These are phyloP conservation scores for Akanthomyces muscarius DNA, from an alignment of 2,329 filamentous ascomycete genomes.

Conservation along the genomic window DNA sequence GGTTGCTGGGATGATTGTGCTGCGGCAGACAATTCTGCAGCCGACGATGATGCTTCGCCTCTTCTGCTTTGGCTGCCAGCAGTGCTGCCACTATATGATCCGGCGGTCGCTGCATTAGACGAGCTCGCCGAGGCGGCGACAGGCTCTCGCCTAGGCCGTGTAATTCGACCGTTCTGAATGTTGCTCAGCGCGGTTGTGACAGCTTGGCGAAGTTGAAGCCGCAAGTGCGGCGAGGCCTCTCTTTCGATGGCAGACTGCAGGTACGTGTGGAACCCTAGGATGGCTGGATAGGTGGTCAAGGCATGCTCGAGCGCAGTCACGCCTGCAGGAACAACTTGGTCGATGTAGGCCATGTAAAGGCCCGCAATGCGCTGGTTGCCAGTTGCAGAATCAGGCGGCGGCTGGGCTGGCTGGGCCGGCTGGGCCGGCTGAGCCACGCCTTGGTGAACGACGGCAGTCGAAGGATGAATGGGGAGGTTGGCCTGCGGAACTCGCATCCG, in stretches of 20 bases:
- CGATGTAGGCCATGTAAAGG: conserved; percentile 50
- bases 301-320: conserved; percentile 43
- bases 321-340: conserved; percentile 49
- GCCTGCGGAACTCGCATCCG: not conserved
- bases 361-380: conserved; percentile 31
- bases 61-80: not conserved
- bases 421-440: conserved; percentile 10
- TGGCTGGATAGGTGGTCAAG: conserved; percentile 44
- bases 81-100: not conserved
- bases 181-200: conserved; percentile 44
- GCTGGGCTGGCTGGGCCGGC: conserved; percentile 14
- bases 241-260: conserved; percentile 50
- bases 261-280: conserved; percentile 45
- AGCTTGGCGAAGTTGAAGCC: conserved; percentile 47
- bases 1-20: not conserved
- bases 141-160: conserved; percentile 2
- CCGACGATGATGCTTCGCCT: not conserved
- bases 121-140: not conserved
- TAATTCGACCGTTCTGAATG: conserved; percentile 32
- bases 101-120: conserved; percentile 1
- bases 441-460: not conserved
- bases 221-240: conserved; percentile 44
- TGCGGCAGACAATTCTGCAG: not conserved
- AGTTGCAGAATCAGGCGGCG: conserved; percentile 8
- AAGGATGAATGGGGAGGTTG: conserved; percentile 1